Evolutionary conservation across 768 basidiomycete genomes (phyloP).

Genomic region (Leccinum olivaceopallidum): DNA sequence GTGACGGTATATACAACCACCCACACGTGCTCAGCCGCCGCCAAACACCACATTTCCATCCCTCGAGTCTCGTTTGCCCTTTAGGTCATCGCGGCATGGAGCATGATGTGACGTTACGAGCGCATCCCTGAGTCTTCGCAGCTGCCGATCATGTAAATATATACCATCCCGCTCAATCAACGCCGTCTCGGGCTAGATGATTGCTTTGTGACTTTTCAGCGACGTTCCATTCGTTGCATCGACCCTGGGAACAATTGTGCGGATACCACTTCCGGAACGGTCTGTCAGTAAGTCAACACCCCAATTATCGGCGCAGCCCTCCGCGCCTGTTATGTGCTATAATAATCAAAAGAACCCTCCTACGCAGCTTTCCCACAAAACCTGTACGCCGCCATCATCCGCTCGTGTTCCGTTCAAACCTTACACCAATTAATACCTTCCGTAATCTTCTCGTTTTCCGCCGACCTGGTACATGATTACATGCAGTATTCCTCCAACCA

Average conservation of each 20-base stretch:
- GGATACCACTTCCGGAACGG: background rate
- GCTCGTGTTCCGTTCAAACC: constrained; percentile 6
- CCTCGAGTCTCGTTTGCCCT: background rate
- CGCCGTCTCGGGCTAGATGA: background rate
- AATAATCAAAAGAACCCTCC: constrained; percentile 9
- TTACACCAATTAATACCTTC: background rate
- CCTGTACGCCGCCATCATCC: constrained; percentile 6
- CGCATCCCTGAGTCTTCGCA: constrained; percentile 2
- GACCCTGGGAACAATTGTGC: background rate
- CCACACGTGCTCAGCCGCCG: background rate
- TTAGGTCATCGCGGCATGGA: background rate
- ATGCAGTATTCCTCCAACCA: background rate
- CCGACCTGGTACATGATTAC: background rate
- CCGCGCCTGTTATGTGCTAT: constrained; percentile 4
- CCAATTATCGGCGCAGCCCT: constrained; percentile 3
- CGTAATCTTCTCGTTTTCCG: constrained; percentile 1
- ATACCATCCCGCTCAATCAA: constrained; percentile 10
- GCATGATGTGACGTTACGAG: constrained; percentile 9
- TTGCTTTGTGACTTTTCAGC: background rate
- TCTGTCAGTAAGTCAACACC: background rate
- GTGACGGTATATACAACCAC: background rate
- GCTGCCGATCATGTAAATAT: constrained; percentile 10
- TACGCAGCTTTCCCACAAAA: constrained; percentile 10
- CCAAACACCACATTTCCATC: background rate
- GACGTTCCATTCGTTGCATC: background rate